Base-by-base conservation (phyloP, 2,329 filamentous ascomycete genomes). In the Pseudogymnoascus sp. region DNA sequence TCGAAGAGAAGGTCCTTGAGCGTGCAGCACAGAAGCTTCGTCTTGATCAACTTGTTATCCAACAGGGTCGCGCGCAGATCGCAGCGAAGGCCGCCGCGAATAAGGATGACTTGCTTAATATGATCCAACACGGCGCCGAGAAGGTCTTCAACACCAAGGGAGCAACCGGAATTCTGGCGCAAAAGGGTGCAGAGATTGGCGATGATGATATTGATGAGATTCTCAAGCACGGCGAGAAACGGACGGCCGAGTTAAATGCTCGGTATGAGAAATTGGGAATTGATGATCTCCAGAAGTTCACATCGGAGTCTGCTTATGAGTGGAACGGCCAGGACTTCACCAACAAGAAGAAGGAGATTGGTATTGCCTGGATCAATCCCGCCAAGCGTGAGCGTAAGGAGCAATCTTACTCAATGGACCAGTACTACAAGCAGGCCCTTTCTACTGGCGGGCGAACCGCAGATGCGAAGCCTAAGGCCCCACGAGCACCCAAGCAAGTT, bases 111-210 rank as follows among this genome's bases (percentile, higher is more conserved):
- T 83, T 99, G 45, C 80, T 99, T 51, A 95, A 86, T 67, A 99
- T 99, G 95, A 99, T 99, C 72, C 95, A 99, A 75, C 95, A 99
- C 72, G 95, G 95, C 66, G 95, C 96, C n/a, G 91, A 96, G 74
- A 91, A 90, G 69, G 89, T 99, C 0, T 97, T 99, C 78, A 83
- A 89, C 68, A 84, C 81, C 51, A 89, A 91, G 73, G 87, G 86
- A 23, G 80, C 83, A 2, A 83, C 83, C 11, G 88, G 86, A 23
- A 73, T 79, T 31, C 77, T 89, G 51, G 80, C 81, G 4, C 82
- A 83, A 12, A 83, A 85, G 63, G 83, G 79, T 8, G 78, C 79
- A 18, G 86, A 88, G 12, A 77, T 93, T n/a, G 83, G 86, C 14
- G 92, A 97, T 62, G 90, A 93, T 68, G 93, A 97, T 69, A 96